These are phyloP conservation scores for Aspergillus awamori DNA, from an alignment of 2,329 filamentous ascomycete genomes.

Conservation along the genomic window DNA sequence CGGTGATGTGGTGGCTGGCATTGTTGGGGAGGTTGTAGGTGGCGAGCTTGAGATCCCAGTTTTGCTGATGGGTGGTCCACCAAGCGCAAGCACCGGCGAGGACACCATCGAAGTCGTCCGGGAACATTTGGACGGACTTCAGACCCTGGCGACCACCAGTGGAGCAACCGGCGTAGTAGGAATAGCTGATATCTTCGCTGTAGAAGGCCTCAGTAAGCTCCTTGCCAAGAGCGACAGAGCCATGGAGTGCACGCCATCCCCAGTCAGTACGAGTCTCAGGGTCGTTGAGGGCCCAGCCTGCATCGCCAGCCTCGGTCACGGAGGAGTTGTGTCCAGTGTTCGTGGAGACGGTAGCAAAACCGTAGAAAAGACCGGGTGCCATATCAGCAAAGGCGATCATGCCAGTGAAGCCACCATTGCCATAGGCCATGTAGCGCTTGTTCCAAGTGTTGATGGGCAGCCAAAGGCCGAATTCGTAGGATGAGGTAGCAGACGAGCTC, in stretches of 20 bases:
- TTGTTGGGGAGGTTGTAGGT: constrained; percentile 53
- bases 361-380: constrained; percentile 16
- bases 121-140: constrained; percentile 56
- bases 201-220: constrained; percentile 54
- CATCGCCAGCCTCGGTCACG: constrained; percentile 7
- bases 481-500: not conserved
- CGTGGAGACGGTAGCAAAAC: constrained; percentile 50
- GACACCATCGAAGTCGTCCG: constrained; percentile 61
- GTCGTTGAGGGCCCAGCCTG: constrained; percentile 29
- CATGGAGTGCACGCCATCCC: constrained; percentile 50
- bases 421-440: constrained; percentile 1
- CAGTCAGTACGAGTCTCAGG: constrained; percentile 43
- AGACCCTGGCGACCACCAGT: constrained; percentile 63
- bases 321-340: constrained; percentile 51
- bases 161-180: constrained; percentile 56
- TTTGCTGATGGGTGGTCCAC: constrained; percentile 54
- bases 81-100: constrained; percentile 56
- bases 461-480: constrained; percentile 1
- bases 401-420: not conserved
- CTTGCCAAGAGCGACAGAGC: constrained; percentile 53
- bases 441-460: constrained; percentile 1
- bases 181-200: constrained; percentile 43
- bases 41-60: constrained; percentile 50
- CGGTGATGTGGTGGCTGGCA: constrained; percentile 47
- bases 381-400: not conserved